Evolutionary conservation across 257 asterid species (phyloP).

Genomic region (Catharanthus roseus): DNA sequence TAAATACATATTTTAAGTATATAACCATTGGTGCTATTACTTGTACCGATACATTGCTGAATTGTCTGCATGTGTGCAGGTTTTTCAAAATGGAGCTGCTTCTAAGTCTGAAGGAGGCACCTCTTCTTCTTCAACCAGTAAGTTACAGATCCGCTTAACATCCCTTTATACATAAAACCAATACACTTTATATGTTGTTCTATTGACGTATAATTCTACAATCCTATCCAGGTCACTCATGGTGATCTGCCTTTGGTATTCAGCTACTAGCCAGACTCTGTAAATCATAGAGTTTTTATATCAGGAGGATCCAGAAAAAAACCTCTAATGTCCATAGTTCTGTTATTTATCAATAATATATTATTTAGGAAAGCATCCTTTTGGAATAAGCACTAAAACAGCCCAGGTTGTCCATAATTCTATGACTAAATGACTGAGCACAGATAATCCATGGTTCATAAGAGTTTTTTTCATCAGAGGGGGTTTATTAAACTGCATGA

Average conservation of each 20-base stretch:
- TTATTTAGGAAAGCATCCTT: background rate
- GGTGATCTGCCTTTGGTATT: background rate
- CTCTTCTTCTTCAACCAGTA: slow-evolving; percentile 42
- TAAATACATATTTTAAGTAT: too few species aligned
- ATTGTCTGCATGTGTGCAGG: slow-evolving; percentile 36
- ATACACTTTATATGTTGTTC: background rate
- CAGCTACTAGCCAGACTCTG: background rate
- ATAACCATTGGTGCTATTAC: too few species aligned
- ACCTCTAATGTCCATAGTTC: too few species aligned
- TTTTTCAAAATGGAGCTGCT: slow-evolving; percentile 71
- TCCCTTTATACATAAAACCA: background rate
- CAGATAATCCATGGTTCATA: too few species aligned
- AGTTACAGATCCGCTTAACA: slow-evolving; percentile 7
- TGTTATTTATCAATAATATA: too few species aligned
- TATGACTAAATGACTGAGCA: background rate
- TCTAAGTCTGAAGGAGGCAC: slow-evolving; percentile 43
- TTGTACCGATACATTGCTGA: slow-evolving; percentile 5
- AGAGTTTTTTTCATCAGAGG: too few species aligned
- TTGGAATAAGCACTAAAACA: background rate
- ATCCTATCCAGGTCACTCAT: background rate
- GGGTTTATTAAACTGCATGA: background rate
- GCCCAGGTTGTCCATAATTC: background rate
- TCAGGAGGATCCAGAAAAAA: background rate
- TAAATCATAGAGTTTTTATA: background rate
- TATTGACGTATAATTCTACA: background rate